Evolutionary conservation across 805 yeast species (phyloP).

Genomic region (Kuraishia cidri): DNA sequence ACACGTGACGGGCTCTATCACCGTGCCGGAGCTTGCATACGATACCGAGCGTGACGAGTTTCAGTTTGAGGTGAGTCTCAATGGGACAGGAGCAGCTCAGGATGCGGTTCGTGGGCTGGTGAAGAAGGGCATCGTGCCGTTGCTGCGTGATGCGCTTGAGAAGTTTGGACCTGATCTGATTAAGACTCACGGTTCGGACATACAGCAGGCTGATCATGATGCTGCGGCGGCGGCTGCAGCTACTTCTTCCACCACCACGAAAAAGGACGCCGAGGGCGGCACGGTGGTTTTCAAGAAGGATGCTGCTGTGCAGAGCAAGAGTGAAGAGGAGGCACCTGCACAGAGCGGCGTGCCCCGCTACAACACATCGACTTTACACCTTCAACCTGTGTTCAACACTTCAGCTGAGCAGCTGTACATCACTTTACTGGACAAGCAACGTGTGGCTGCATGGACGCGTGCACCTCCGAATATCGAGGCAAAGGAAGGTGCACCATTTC

Average conservation of each 20-base stretch:
- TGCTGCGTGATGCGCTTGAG: constrained; percentile 49
- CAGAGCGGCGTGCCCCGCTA: constrained; percentile 42
- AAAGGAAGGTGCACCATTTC: constrained; percentile 52
- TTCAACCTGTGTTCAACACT: constrained; percentile 78
- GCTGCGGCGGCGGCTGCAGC: constrained; percentile 30
- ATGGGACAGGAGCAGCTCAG: constrained; percentile 38
- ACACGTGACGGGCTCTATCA: constrained; percentile 60
- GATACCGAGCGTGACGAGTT: constrained; percentile 82
- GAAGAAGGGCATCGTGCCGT: constrained; percentile 52
- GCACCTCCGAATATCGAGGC: constrained; percentile 55
- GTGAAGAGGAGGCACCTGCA: constrained; percentile 8
- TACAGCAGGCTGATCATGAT: constrained; percentile 45
- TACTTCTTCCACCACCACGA: constrained; percentile 47
- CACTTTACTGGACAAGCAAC: constrained; percentile 66
- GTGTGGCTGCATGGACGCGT: constrained; percentile 90
- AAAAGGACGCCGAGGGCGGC: constrained; percentile 27
- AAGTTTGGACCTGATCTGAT: constrained; percentile 77
- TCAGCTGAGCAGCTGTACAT: constrained; percentile 78
- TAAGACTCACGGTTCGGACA: constrained; percentile 69
- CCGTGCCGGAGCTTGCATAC: constrained; percentile 89
- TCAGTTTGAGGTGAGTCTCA: constrained; percentile 71
- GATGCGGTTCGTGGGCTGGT: constrained; percentile 45
- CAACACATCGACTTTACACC: constrained; percentile 72
- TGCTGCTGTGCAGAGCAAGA: constrained; percentile 7
- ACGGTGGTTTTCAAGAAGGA: constrained; percentile 11